Conservation (phyloP, 805 yeast species). For the Wickerhamiella lipophila region DNA sequence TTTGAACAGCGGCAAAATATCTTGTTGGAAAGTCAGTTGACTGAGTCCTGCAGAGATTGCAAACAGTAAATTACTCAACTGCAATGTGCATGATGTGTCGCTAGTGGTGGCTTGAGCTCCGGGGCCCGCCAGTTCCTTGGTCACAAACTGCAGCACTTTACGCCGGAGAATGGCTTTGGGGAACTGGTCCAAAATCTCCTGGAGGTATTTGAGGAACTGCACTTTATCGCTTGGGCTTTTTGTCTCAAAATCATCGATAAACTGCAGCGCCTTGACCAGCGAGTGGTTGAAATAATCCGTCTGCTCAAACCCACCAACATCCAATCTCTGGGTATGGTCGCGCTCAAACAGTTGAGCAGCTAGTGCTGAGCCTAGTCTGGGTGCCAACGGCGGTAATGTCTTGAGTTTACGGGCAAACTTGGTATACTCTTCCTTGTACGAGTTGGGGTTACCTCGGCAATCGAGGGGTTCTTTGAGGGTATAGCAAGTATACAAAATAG, state of each 20-base stretch:
- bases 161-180: constrained; percentile 47
- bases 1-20: constrained; percentile 39
- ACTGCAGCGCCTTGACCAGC: constrained; percentile 63
- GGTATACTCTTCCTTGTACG: constrained; percentile 37
- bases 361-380: background rate
- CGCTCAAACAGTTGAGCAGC: constrained; percentile 33
- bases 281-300: constrained; percentile 73
- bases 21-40: constrained; percentile 63
- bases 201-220: constrained; percentile 54
- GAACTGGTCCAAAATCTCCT: constrained; percentile 41
- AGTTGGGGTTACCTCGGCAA: constrained; percentile 39
- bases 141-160: constrained; percentile 61
- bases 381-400: constrained; percentile 30
- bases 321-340: constrained; percentile 43
- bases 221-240: constrained; percentile 54
- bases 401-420: constrained; percentile 25
- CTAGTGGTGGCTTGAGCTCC: constrained; percentile 2
- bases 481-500: constrained; percentile 60
- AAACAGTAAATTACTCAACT: constrained; percentile 18
- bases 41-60: constrained; percentile 53
- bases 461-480: constrained; percentile 36
- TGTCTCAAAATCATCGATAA: constrained; percentile 72
- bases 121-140: constrained; percentile 34
- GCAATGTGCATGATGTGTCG: constrained; percentile 19
- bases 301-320: constrained; percentile 55